Evolutionary conservation across 768 basidiomycete species (phyloP), one percentile per base, ranked within the genome.

Genomic region (Coprinopsis strossmayeri): DNA sequence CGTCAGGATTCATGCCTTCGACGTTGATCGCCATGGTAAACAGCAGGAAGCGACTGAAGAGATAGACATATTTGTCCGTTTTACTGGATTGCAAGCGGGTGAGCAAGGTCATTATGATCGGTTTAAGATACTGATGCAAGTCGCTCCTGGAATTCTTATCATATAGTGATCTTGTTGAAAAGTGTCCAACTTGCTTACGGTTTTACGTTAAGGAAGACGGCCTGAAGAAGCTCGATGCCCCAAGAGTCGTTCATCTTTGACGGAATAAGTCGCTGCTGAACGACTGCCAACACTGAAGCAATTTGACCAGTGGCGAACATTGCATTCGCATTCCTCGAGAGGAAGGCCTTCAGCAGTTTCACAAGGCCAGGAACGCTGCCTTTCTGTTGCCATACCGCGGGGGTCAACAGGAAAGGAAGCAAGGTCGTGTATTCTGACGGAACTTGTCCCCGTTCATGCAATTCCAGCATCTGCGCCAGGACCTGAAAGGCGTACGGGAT

Each of bases 401-500:
- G 91, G 0, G 84, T 87, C 38, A 97, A 78, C 15, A 99, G 72
- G 59, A 91, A 83, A 0, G 82, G 85, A 4, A 97, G 75, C 7
- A 98, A 72, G 24, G 74, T 69, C 23, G 83, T 82, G 68, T 97
- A 99, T 48, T 85, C 78, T 0, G 71, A 65, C 1, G 95, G 92
- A 1, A 94, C 72, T 5, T 74, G 70, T 2, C 64, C 59, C 1
- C 63, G 67, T 56, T 53, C 46, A 45, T 95, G 93, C 2, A 91
- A 69, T 53, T 92, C 87, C 25, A 99, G 84, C 77, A 99, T 92
- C 60, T 98, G 96, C 0, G 93, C 87, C 38, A 97, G 81, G 55
- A 99, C 79, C 61, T 99, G 96, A 76, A 98, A 97, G 47, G 89
- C 87, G 63, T 96, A 99, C 3, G 96, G 95, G 40, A 98, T 84